Percentiles rank a stretch among this genome's conserved stretches.
Evolutionary conservation across 208 protist species (phyloP).

Genomic region (Acanthamoeba divionensis): DNA sequence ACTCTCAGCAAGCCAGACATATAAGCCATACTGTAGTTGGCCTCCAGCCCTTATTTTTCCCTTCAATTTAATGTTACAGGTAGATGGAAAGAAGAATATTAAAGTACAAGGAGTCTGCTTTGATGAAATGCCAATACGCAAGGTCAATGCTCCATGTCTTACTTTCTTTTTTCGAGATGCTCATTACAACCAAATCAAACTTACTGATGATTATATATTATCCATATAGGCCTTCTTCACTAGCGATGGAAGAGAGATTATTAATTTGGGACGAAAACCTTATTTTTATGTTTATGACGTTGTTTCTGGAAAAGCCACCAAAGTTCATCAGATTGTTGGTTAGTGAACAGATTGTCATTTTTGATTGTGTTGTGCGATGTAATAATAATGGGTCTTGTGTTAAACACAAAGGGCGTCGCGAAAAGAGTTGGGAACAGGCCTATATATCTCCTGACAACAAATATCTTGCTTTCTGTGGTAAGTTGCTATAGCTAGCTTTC

Average conservation of each 20-base stretch:
- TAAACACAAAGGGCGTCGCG: not conserved
- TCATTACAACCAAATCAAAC: too few relatives aligned
- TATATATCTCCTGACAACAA: conserved; percentile 51
- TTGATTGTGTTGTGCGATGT: not conserved
- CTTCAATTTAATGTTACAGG: not conserved
- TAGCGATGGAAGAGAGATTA: conserved; percentile 10
- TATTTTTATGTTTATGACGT: conserved; percentile 61
- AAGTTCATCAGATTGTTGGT: not conserved
- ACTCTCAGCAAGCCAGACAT: too few relatives aligned
- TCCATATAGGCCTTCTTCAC: conserved; percentile 35
- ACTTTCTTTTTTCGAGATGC: too few relatives aligned
- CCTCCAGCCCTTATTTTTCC: too few relatives aligned
- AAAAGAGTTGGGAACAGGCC: not conserved
- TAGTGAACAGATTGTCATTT: not conserved
- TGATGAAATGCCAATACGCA: not conserved
- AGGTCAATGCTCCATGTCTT: too few relatives aligned
- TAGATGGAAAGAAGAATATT: conserved; percentile 34
- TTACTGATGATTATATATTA: too few relatives aligned
- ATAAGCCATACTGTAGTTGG: too few relatives aligned
- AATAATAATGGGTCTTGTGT: not conserved
- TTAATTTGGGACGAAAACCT: not conserved
- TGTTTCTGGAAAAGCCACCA: not conserved
- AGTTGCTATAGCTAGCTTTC: too few relatives aligned
- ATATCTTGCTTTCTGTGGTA: conserved; percentile 57
- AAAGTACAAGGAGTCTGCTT: conserved; percentile 41